A percentile compares a stretch with the other conserved stretches of the same genome.
Conservation (phyloP, 192 early-diverging fungal genomes). For the Borealophlyctis nickersoniae region DNA sequence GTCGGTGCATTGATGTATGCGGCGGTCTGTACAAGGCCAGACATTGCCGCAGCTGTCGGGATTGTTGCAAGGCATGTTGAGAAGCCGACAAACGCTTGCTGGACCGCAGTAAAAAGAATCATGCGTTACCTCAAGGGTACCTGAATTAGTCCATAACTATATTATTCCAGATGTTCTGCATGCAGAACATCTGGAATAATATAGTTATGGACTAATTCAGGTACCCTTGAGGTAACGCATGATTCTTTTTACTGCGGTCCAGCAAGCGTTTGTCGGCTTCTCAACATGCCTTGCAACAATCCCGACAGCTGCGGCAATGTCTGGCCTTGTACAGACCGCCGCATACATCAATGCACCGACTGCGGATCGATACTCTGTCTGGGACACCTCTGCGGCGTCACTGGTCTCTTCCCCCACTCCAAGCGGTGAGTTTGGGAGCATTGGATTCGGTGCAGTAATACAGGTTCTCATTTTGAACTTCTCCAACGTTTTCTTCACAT, state of each 20-base stretch:
- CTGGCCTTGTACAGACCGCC: slow-evolving; percentile 4
- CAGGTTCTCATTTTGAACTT: background rate
- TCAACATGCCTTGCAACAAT: too few species aligned
- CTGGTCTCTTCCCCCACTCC: background rate
- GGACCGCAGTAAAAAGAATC: too few species aligned
- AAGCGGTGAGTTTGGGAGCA: background rate
- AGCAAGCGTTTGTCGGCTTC: too few species aligned
- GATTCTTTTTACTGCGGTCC: too few species aligned
- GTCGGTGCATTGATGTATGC: slow-evolving; percentile 11
- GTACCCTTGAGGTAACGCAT: too few species aligned
- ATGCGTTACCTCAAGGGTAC: too few species aligned
- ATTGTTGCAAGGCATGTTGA: too few species aligned
- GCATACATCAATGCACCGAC: slow-evolving; percentile 11
- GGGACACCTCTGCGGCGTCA: background rate
- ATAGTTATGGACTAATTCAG: too few species aligned
- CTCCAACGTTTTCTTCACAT: background rate
- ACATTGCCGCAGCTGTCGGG: slow-evolving; percentile 12
- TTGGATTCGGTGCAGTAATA: background rate
- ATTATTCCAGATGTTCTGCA: too few species aligned
- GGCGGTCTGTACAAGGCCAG: slow-evolving; percentile 4
- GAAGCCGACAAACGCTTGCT: too few species aligned
- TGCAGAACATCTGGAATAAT: too few species aligned
- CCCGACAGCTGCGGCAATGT: slow-evolving; percentile 12
- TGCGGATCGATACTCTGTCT: background rate
- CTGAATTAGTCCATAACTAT: too few species aligned